phyloP scores from a whole-genome alignment of 108 stramenopile species.

The Fragilariopsis cylindrus region DNA sequence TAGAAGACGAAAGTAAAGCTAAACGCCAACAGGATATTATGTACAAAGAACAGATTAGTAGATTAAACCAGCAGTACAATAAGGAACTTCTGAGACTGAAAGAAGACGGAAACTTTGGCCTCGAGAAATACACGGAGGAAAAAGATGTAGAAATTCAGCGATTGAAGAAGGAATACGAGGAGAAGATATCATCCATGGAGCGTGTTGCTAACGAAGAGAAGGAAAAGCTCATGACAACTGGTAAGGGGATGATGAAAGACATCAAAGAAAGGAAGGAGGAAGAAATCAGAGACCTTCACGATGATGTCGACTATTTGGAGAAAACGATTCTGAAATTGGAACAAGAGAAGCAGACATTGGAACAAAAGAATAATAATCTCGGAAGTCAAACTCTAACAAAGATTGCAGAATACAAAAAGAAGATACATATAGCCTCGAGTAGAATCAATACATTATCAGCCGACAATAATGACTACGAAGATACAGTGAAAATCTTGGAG shows the following conservation, averaged over 20 bases:
- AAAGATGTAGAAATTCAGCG: slow-evolving; percentile 37
- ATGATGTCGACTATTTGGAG: slow-evolving; percentile 44
- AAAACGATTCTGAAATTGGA: slow-evolving; percentile 36
- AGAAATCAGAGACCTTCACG: slow-evolving; percentile 43
- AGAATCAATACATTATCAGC: slow-evolving; percentile 45
- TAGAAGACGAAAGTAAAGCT: slow-evolving; percentile 55
- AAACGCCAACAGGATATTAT: slow-evolving; percentile 27
- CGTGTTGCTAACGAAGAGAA: slow-evolving; percentile 40
- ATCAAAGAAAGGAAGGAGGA: slow-evolving; percentile 45
- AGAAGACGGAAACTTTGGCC: slow-evolving; percentile 3
- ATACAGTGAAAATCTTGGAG: slow-evolving; percentile 46
- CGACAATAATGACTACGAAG: slow-evolving; percentile 59
- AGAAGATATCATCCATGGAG: slow-evolving; percentile 40
- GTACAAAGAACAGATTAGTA: slow-evolving; percentile 24
- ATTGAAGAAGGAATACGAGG: slow-evolving; percentile 38
- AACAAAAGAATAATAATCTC: slow-evolving; percentile 46
- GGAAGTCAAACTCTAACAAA: slow-evolving; percentile 52
- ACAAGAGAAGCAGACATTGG: slow-evolving; percentile 42
- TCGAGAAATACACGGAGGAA: slow-evolving; percentile 31
- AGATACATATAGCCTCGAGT: slow-evolving; percentile 51
- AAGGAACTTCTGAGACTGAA: slow-evolving; percentile 25
- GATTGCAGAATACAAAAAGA: slow-evolving; percentile 59
- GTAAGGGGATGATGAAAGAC: slow-evolving; percentile 66
- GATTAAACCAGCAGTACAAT: slow-evolving; percentile 24
- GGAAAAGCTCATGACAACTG: slow-evolving; percentile 43